A percentile compares a stretch with the other conserved stretches of the same genome.
phyloP scores from a whole-genome alignment of 1,139 yeast genomes.

The Lodderomyces elongisporus region DNA sequence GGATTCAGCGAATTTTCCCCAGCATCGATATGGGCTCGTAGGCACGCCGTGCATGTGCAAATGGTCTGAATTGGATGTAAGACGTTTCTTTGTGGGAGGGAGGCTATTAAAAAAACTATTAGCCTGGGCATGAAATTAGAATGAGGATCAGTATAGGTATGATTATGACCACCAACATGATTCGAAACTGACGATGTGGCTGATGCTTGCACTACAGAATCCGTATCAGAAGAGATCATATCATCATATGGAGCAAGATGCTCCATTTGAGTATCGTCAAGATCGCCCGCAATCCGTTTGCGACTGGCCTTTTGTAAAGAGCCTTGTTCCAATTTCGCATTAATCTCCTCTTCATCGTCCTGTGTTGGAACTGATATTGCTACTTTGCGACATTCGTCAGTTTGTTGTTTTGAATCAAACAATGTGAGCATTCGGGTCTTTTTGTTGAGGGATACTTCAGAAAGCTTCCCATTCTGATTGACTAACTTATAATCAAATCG shows the following conservation, averaged over 20 bases:
- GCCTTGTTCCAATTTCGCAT: too few relatives aligned
- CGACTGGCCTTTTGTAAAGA: constrained; percentile 19
- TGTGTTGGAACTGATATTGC: not conserved
- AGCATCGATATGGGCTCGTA: not conserved
- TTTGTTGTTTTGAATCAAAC: not conserved
- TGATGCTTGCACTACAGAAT: constrained; percentile 25
- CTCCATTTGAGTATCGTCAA: constrained; percentile 16
- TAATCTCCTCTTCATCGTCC: not conserved
- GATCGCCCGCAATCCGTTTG: constrained; percentile 20
- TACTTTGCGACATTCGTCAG: not conserved
- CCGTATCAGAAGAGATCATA: constrained; percentile 34
- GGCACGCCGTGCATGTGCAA: not conserved
- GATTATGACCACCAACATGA: too few relatives aligned
- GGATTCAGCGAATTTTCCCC: too few relatives aligned
- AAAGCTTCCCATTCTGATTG: constrained; percentile 31
- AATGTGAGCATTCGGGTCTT: constrained; percentile 27
- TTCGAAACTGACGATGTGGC: too few relatives aligned
- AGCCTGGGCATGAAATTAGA: too few relatives aligned
- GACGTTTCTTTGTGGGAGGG: constrained; percentile 42
- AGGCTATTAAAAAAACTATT: too few relatives aligned
- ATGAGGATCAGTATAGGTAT: too few relatives aligned
- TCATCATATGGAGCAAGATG: constrained; percentile 33
- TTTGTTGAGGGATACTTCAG: constrained; percentile 24
- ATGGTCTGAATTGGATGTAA: constrained; percentile 14
- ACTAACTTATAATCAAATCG: constrained; percentile 30